A percentile compares a stretch with the other conserved stretches of the same genome.
Conservation (phyloP, 352 stramenopile genomes). For the Phytophthora nicotianae region DNA sequence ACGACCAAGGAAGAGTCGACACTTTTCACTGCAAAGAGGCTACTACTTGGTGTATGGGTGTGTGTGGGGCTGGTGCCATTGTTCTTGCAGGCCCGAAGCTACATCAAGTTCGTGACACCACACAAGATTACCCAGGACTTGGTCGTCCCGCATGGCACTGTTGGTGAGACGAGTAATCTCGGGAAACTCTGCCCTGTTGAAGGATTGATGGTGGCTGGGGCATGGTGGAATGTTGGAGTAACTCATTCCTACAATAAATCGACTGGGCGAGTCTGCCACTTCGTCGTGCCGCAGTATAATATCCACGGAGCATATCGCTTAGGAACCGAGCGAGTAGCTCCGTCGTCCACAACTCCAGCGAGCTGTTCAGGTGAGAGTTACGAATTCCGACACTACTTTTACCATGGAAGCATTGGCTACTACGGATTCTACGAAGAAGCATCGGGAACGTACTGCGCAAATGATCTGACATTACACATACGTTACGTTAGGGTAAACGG, state of each 20-base stretch:
- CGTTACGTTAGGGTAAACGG: constrained; percentile 8
- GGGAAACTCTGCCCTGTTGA: constrained; percentile 7
- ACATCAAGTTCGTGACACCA: constrained; percentile 13
- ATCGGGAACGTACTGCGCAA: constrained; percentile 12
- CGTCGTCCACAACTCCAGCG: constrained; percentile 13
- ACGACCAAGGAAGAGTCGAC: background rate
- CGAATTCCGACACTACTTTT: constrained; percentile 20
- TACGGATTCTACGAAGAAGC: constrained; percentile 23
- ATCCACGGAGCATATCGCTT: constrained; percentile 14
- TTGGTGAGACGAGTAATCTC: background rate
- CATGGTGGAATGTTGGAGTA: constrained; percentile 17
- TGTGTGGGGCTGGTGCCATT: constrained; percentile 9
- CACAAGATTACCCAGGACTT: constrained; percentile 15
- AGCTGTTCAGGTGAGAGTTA: constrained; percentile 19
- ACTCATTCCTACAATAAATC: constrained; percentile 11
- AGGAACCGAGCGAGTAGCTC: background rate
- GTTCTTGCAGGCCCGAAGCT: constrained; percentile 14
- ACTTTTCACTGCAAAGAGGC: background rate
- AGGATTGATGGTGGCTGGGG: constrained; percentile 11
- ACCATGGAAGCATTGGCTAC: constrained; percentile 21
- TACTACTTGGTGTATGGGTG: constrained; percentile 16
- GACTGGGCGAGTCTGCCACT: constrained; percentile 13
- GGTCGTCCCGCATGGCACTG: background rate
- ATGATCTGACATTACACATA: constrained; percentile 12
- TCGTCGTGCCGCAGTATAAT: constrained; percentile 22